Evolutionary conservation across 2,329 filamentous ascomycete species (phyloP), one percentile per base, ranked within the genome.

Genomic region (Fusarium anthophilum): DNA sequence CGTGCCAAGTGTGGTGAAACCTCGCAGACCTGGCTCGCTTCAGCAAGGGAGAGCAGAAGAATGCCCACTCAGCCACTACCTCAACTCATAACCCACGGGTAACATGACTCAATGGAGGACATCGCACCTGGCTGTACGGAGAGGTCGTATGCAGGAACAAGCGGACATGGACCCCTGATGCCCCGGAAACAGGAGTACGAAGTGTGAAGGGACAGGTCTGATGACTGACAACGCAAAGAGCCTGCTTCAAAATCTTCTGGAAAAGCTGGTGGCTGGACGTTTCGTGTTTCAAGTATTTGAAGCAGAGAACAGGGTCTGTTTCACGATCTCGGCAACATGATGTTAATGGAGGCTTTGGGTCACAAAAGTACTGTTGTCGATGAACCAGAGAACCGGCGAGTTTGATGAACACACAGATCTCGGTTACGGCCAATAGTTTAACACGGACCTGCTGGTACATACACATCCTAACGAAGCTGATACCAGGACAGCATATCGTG

Each of bases 171-270:
- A 66, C 66, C 72, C 74, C 68, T 70, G 70, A 75, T 73, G 71
- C 69, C 69, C 74, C 70, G 65, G 71, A 75, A 75, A 76, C 69
- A 47, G 69, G 50, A 35, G 37, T 70, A 22, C 26, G 60, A 68
- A 30, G 32, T 66, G 20, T n/a, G 63, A 70, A 64, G 55, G 63
- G 66, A 69, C 57, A 50, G 39, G 62, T 53, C 63, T 63, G 60
- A 69, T 50, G 41, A 65, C 41, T 45, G 51, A 66, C 45, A 63
- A 44, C 50, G 37, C 63, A 69, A 66, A 56, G 54, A 64, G 59
- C 63, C 47, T 61, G 72, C 73, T 61, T 77, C 72, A 72, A 70
- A 45, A 72, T 73, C 63, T 79, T 80, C 76, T 77, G 77, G 75
- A 77, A 78, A 56, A 74, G 66, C 63, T 66, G 69, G 68, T 69